A percentile compares a stretch with the other conserved stretches of the same genome.
These are phyloP conservation scores for Magnaporthales sp. DNA, from an alignment of 2,329 filamentous ascomycete species.

Conservation along the genomic window DNA sequence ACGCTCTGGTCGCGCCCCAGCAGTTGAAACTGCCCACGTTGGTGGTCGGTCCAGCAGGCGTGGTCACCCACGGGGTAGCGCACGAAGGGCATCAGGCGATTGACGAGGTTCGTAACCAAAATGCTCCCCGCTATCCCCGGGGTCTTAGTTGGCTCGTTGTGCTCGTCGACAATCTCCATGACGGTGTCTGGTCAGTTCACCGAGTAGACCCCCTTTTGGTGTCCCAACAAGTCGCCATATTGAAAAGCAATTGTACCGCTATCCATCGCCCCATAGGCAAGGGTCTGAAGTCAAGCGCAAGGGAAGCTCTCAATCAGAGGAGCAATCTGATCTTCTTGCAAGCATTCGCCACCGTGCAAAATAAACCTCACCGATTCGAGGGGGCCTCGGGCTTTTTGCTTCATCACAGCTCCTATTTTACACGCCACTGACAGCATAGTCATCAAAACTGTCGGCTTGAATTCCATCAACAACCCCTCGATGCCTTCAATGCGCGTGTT, in stretches of 20 bases:
- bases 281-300: not conserved
- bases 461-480: not conserved
- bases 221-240: not conserved
- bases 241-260: slow-evolving; percentile 3
- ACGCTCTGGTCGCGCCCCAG: not conserved
- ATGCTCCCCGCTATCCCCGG: not conserved
- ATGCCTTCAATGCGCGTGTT: not conserved
- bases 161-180: not conserved
- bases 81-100: slow-evolving; percentile 4
- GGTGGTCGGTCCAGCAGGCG: slow-evolving; percentile 2
- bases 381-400: too few relatives aligned
- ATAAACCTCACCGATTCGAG: too few relatives aligned
- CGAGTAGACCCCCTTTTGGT: too few relatives aligned
- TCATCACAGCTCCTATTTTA: too few relatives aligned
- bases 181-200: not conserved
- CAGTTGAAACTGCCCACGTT: not conserved
- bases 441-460: slow-evolving; percentile 2
- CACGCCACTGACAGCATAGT: slow-evolving; percentile 3
- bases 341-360: too few relatives aligned
- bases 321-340: too few relatives aligned
- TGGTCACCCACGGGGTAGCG: slow-evolving; percentile 4
- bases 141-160: not conserved
- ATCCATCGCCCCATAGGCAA: slow-evolving; percentile 6
- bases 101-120: slow-evolving; percentile 5
- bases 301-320: too few relatives aligned